phyloP scores from a whole-genome alignment of 192 early-diverging fungal species.

The Backusella liffmaniae region DNA sequence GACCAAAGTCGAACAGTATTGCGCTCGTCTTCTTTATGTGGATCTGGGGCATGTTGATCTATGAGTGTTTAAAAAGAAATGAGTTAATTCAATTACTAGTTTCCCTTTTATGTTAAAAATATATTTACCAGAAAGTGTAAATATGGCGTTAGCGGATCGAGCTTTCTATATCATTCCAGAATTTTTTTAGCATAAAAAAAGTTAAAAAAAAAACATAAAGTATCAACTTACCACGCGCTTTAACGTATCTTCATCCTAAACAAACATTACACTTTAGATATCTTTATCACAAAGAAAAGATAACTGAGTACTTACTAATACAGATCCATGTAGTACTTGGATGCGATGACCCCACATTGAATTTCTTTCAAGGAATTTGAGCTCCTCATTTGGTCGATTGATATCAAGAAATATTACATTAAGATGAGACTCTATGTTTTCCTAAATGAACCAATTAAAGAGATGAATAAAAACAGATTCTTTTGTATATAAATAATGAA shows the following conservation, averaged over 20 bases:
- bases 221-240: slow-evolving; percentile 9
- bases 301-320: slow-evolving; percentile 11
- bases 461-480: not conserved
- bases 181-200: not conserved
- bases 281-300: not conserved
- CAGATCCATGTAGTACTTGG: slow-evolving; percentile 26
- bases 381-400: slow-evolving; percentile 39
- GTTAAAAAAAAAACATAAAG: not conserved
- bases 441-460: not conserved
- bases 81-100: not conserved
- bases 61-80: not conserved
- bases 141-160: slow-evolving; percentile 41
- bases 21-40: slow-evolving; percentile 58
- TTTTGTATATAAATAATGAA: not conserved
- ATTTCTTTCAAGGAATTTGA: slow-evolving; percentile 37
- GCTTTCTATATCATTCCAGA: slow-evolving; percentile 22
- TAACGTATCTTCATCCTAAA: slow-evolving; percentile 10
- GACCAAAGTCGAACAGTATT: slow-evolving; percentile 68
- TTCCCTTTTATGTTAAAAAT: not conserved
- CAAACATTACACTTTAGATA: not conserved
- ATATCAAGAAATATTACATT: slow-evolving; percentile 40
- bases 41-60: slow-evolving; percentile 47
- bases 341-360: slow-evolving; percentile 34
- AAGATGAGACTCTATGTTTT: slow-evolving; percentile 20
- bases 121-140: slow-evolving; percentile 40